Conservation (phyloP, 495 filamentous ascomycete species). For the Bacidia gigantensis region DNA sequence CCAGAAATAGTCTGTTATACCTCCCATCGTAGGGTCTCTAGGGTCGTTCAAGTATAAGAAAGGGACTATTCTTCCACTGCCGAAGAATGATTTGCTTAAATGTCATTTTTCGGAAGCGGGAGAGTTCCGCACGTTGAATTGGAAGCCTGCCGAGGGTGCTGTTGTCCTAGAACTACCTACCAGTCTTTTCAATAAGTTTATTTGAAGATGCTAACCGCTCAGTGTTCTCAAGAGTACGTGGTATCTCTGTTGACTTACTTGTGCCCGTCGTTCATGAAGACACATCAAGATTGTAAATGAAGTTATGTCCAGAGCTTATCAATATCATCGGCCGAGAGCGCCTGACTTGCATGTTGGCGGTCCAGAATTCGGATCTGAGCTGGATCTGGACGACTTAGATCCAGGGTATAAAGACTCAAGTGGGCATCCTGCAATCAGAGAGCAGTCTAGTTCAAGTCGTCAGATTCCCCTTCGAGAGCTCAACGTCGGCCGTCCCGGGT, state of each 20-base stretch:
- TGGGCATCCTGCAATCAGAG: neutral
- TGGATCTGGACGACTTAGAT: conserved; percentile 64
- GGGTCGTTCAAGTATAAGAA: neutral
- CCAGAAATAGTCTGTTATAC: too few species aligned
- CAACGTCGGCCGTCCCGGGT: conserved; percentile 42
- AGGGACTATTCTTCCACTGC: neutral
- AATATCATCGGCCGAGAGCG: conserved; percentile 33
- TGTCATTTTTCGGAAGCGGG: neutral
- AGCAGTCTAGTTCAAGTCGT: conserved; percentile 27
- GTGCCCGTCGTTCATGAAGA: neutral
- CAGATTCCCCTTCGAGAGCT: conserved; percentile 58
- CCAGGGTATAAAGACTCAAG: too few species aligned
- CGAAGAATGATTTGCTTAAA: neutral
- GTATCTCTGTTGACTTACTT: too few species aligned
- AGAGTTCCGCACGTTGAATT: neutral
- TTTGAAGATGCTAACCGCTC: too few species aligned
- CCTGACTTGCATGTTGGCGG: conserved; percentile 38
- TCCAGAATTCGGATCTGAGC: too few species aligned
- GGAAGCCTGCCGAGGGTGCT: neutral
- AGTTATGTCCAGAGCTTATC: conserved; percentile 18
- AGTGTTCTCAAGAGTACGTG: too few species aligned
- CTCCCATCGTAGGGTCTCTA: too few species aligned
- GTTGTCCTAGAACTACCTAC: neutral
- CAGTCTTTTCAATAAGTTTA: too few species aligned
- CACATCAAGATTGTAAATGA: conserved; percentile 4